These are phyloP conservation scores for Cucurbita argyrosperma DNA, from an alignment of 306 rosid genomes.

Conservation along the genomic window DNA sequence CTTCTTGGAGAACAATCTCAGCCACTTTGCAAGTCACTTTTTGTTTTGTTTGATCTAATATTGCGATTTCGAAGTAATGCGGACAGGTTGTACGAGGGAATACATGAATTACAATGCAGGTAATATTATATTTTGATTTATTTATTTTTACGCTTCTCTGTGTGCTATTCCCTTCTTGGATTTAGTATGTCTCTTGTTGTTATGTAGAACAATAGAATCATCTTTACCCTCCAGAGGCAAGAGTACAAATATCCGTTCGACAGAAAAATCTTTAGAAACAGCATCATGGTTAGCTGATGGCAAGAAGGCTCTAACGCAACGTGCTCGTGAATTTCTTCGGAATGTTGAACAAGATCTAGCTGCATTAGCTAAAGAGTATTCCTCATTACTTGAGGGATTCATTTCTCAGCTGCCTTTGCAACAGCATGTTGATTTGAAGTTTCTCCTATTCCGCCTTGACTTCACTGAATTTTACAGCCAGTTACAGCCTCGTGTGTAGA, in stretches of 20 bases:
- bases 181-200: conserved; percentile 3
- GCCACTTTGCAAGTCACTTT: conserved; percentile 64
- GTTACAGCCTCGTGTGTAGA: conserved; percentile 34
- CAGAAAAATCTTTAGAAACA: conserved; percentile 29
- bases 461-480: conserved; percentile 79
- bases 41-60: conserved; percentile 77
- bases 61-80: conserved; percentile 74
- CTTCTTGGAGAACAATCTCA: conserved; percentile 88
- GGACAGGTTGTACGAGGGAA: conserved; percentile 81
- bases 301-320: conserved; percentile 77
- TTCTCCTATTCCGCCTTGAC: conserved; percentile 92
- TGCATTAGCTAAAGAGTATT: conserved; percentile 65
- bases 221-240: conserved; percentile 45
- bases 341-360: conserved; percentile 71
- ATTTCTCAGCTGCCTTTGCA: conserved; percentile 89
- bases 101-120: conserved; percentile 88
- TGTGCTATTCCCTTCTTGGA: neutral
- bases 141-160: neutral
- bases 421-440: conserved; percentile 90
- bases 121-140: conserved; percentile 12
- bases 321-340: conserved; percentile 69
- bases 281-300: conserved; percentile 81
- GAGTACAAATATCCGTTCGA: conserved; percentile 32
- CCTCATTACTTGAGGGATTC: conserved; percentile 73
- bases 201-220: conserved; percentile 51